Evolutionary conservation across 169 alveolate genomes (phyloP), one percentile per base, ranked within the genome.

Genomic region (Prorocentrum cordatum): DNA sequence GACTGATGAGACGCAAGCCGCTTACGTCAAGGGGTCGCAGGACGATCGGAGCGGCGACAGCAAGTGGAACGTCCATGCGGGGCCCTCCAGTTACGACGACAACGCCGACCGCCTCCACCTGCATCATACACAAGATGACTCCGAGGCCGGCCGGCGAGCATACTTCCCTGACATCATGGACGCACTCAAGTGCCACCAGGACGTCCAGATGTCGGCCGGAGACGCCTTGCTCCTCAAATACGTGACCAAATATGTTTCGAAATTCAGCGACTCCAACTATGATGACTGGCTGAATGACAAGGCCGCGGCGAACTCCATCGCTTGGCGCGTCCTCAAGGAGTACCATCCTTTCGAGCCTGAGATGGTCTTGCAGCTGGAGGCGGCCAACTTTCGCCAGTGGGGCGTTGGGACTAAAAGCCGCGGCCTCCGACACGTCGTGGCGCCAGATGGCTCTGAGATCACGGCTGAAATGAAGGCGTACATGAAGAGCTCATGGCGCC

Each of bases 311-410:
- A 26, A 9, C 16, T 7, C 26, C 70, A 16, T 64, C 29, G 73
- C 47, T 9, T 4, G 29, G 26, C 33, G 73, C 18, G 72, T 58
- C 26, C 61, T 75, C 27, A 9, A 29, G 50, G 87, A 75, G 31
- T 75, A 75, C 61, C 87, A 75, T 42, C 87, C 87, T 27, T 9
- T 33, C 24, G 87, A 54, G 38, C 59, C 72, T 9, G 87, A 75
- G 72, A 50, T 75, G 73, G n/a, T 9, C 33, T 26, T 47, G 59
- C 83, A 71, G 36, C 61, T 47, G 61, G n/a, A n/a, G n/a, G 18
- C 61, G 61, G 5, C 7, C 6, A 20, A 5, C 24, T 47, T 47
- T 6, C 61, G 61, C 24, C 61, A 47, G 61, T 16, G 61, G 61
- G 61, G 18, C 26, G 7, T 47, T 16, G 61, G 61, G 5, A 47